phyloP scores from a whole-genome alignment of 163 green algal species.

The Volvox carteri region DNA sequence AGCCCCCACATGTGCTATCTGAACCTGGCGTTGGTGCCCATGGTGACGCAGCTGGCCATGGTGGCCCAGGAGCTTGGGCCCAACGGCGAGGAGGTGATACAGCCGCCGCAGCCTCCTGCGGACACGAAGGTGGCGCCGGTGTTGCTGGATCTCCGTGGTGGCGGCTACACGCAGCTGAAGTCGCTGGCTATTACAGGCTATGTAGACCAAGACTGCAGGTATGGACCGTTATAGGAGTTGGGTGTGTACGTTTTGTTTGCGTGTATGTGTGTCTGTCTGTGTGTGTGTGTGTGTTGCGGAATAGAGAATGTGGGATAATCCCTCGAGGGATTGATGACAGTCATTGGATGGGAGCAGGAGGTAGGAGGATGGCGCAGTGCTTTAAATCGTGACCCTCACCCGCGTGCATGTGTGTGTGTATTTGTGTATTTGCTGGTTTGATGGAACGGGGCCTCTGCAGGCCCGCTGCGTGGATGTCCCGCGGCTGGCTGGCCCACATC shows the following conservation, averaged over 20 bases:
- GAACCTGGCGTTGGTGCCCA: constrained; percentile 53
- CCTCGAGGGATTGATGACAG: no score
- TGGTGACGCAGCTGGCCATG: constrained; percentile 48
- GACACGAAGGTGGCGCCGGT: constrained; percentile 49
- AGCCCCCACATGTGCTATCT: constrained; percentile 52
- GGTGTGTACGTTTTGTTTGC: no score
- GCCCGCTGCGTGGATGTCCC: constrained; percentile 44
- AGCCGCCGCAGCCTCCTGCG: not conserved
- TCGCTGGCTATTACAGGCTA: constrained; percentile 42
- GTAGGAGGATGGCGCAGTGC: no score
- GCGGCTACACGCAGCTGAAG: constrained; percentile 55
- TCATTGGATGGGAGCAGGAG: no score
- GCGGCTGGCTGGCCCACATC: constrained; percentile 35
- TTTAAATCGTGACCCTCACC: no score
- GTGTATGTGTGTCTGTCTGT: no score
- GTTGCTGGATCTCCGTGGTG: constrained; percentile 47
- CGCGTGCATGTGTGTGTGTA: not conserved
- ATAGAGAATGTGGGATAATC: no score
- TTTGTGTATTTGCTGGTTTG: no score
- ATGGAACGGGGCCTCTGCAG: no score
- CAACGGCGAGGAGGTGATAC: not conserved
- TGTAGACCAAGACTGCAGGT: constrained; percentile 53
- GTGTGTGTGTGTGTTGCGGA: no score
- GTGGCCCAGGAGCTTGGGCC: constrained; percentile 1
- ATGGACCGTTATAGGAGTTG: not conserved